Evolutionary conservation across 257 asterid genomes (phyloP).

Genomic region (Nyctanthes arbortristis): DNA sequence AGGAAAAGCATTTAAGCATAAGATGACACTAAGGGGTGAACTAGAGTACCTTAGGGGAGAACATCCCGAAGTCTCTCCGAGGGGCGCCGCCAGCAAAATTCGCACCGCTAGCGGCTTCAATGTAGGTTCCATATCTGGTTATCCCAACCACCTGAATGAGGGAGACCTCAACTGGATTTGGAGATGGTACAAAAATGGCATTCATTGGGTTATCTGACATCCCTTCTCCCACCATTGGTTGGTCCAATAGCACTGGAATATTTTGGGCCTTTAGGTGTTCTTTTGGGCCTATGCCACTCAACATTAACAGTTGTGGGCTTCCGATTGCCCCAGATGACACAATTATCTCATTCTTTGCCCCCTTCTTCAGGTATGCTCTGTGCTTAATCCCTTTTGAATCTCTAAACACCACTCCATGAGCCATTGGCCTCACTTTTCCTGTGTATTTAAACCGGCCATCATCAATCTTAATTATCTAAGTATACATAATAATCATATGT

Average conservation of each 20-base stretch:
- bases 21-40: not conserved
- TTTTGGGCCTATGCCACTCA: slow-evolving; percentile 79
- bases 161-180: slow-evolving; percentile 77
- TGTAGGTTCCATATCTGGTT: slow-evolving; percentile 44
- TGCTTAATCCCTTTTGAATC: slow-evolving; percentile 60
- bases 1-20: not conserved
- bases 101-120: slow-evolving; percentile 83
- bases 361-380: slow-evolving; percentile 57
- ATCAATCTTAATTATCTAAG: not conserved
- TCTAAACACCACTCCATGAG: slow-evolving; percentile 70
- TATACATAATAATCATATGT: not conserved
- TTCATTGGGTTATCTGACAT: slow-evolving; percentile 98
- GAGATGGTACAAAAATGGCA: slow-evolving; percentile 80
- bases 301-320: slow-evolving; percentile 87
- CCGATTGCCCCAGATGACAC: slow-evolving; percentile 86
- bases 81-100: slow-evolving; percentile 36
- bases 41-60: slow-evolving; percentile 68
- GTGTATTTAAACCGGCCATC: not conserved
- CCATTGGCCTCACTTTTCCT: slow-evolving; percentile 50
- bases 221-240: slow-evolving; percentile 76
- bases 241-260: slow-evolving; percentile 55
- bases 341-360: slow-evolving; percentile 62
- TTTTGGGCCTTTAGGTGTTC: slow-evolving; percentile 61
- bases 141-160: slow-evolving; percentile 88
- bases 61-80: slow-evolving; percentile 60